These are phyloP conservation scores for Pleurotus ostreatus DNA, from an alignment of 768 basidiomycete genomes.

Conservation along the genomic window DNA sequence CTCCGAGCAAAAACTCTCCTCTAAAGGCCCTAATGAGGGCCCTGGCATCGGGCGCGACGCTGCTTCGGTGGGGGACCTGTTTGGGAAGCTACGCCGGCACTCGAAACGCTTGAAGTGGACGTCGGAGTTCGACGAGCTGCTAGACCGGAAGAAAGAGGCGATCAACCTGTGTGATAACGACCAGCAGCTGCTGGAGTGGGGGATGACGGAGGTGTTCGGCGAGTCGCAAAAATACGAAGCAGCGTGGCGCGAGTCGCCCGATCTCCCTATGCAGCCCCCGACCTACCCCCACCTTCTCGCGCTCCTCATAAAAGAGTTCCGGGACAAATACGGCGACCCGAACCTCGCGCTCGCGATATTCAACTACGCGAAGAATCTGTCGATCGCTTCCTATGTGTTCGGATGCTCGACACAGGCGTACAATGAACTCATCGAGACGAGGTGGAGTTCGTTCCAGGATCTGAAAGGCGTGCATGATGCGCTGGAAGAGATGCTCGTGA, in stretches of 20 bases:
- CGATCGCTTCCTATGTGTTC: constrained; percentile 78
- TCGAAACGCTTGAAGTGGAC: constrained; percentile 49
- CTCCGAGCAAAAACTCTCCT: constrained; percentile 24
- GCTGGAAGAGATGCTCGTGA: constrained; percentile 77
- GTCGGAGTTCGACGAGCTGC: constrained; percentile 43
- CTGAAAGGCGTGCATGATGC: constrained; percentile 68
- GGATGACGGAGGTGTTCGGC: constrained; percentile 62
- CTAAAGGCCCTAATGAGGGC: background rate
- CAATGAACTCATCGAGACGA: constrained; percentile 83
- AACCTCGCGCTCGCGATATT: constrained; percentile 82
- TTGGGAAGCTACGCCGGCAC: constrained; percentile 50
- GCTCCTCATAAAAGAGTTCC: constrained; percentile 71
- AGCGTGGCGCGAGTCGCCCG: constrained; percentile 31
- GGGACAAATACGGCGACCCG: constrained; percentile 76
- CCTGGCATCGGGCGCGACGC: background rate
- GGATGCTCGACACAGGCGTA: constrained; percentile 88
- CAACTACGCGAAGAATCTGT: constrained; percentile 69
- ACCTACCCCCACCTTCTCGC: constrained; percentile 76
- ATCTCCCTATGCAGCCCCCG: constrained; percentile 45
- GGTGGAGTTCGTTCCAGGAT: constrained; percentile 83
- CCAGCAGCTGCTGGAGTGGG: constrained; percentile 71
- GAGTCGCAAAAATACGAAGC: constrained; percentile 48
- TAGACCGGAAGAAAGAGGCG: constrained; percentile 69
- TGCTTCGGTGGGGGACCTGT: constrained; percentile 35
- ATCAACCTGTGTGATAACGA: constrained; percentile 71